Evolutionary conservation across 2,329 filamentous ascomycete species (phyloP).

Genomic region (Trichoderma sp.): DNA sequence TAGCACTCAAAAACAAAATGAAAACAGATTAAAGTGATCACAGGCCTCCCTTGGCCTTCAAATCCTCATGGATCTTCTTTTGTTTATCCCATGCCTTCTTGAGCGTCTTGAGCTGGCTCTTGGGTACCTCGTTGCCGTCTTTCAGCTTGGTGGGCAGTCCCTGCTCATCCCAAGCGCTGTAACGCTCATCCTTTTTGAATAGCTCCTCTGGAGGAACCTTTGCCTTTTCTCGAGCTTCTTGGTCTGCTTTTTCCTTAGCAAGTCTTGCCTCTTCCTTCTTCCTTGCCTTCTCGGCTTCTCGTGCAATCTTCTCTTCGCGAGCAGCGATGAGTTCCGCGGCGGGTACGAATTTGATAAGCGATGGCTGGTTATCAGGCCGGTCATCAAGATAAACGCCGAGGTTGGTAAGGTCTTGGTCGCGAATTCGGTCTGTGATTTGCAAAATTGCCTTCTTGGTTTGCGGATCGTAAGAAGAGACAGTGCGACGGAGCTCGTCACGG

Average conservation of each 20-base stretch:
- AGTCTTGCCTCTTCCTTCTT: constrained; percentile 56
- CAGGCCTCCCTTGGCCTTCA: constrained; percentile 34
- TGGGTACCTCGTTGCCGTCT: constrained; percentile 76
- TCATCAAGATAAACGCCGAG: constrained; percentile 88
- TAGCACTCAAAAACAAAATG: background rate
- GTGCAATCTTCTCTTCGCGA: constrained; percentile 57
- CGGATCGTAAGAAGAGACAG: constrained; percentile 47
- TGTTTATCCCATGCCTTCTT: constrained; percentile 88
- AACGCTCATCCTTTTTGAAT: constrained; percentile 59
- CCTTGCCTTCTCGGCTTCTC: constrained; percentile 58
- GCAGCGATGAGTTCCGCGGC: constrained; percentile 56
- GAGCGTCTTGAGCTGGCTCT: constrained; percentile 76
- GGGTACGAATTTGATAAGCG: constrained; percentile 68
- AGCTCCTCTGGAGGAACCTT: constrained; percentile 54
- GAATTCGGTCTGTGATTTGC: constrained; percentile 72
- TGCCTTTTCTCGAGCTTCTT: constrained; percentile 57
- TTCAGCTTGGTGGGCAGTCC: constrained; percentile 76
- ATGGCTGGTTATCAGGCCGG: constrained; percentile 62
- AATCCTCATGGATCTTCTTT: constrained; percentile 75
- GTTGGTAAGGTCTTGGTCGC: constrained; percentile 77
- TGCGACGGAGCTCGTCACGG: constrained; percentile 60
- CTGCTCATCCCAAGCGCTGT: constrained; percentile 76
- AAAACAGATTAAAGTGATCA: background rate
- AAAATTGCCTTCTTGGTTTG: constrained; percentile 70
- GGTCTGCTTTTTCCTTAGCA: constrained; percentile 49